Evolutionary conservation across 768 basidiomycete genomes (phyloP), one percentile per base, ranked within the genome.

Genomic region (Galerina sulciceps): DNA sequence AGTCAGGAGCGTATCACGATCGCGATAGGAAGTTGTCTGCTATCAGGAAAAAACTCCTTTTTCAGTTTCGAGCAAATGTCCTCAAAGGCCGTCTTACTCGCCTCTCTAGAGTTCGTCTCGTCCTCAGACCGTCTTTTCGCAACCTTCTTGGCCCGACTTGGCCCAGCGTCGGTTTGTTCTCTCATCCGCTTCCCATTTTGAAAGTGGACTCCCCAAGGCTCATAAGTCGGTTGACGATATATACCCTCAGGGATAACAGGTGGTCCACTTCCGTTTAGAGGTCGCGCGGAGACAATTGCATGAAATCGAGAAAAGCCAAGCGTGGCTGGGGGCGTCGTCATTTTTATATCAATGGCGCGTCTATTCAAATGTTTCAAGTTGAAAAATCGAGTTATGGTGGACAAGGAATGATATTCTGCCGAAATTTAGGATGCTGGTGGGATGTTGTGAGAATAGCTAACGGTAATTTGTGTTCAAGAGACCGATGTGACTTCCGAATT

Each of bases 281-380:
- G 69, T 48, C 62, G 69, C n/a, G 73, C 74, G 13, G 69, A 52
- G 50, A 74, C 60, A 48, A 75, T 75, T 45, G 74, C 74, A 58
- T 73, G 73, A 61, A 75, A 75, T 37, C 72, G 70, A 55, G 70
- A 70, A 45, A 57, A 53, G 11, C 55, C 50, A n/a, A 43, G 22
- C 42, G 54, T 57, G 15, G 57, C 17, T 26, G 50, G 17, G 2
- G 49, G 37, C 37, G 17, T 51, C 17, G 49, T 38, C 49, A 51
- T 51, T 10, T 22, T 40, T 49, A 38, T 22, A 35, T 26, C 22
- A 23, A 36, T 10, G 35, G 35, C 11, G 23, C 35, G 9, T 50
- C 13, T 4, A 22, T 17, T 45, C 14, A 34, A 10, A 45, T 35
- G 23, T 13, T 35, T 18, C 26, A 26, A 53, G 53, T 40, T 34